phyloP scores from a whole-genome alignment of 2,329 filamentous ascomycete species.

The Diaporthe batatas region DNA sequence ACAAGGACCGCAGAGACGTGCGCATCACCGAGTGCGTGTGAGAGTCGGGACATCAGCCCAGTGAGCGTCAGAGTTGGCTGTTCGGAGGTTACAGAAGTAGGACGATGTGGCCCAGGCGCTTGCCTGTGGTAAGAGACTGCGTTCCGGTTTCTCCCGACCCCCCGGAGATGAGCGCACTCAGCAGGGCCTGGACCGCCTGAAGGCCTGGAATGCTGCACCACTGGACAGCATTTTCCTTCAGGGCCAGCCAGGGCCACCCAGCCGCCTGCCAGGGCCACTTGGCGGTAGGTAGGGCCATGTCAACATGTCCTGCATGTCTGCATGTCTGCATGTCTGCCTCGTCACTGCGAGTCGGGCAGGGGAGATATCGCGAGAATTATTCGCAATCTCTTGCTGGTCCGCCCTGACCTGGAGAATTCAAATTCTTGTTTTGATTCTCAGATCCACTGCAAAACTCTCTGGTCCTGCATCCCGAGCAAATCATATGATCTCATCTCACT shows the following conservation, averaged over 20 bases:
- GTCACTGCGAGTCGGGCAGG: slow-evolving; percentile 5
- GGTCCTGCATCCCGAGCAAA: not conserved
- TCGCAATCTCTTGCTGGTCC: slow-evolving; percentile 19
- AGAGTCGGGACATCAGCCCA: slow-evolving; percentile 26
- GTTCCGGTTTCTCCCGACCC: slow-evolving; percentile 37
- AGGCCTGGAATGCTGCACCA: not conserved
- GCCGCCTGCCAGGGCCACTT: not conserved
- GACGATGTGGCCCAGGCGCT: slow-evolving; percentile 41
- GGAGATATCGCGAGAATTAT: slow-evolving; percentile 31
- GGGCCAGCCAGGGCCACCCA: slow-evolving; percentile 2
- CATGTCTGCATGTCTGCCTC: not conserved
- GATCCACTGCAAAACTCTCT: not conserved
- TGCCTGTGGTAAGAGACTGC: not conserved
- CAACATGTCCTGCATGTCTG: not conserved
- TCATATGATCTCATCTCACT: not conserved
- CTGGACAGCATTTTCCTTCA: slow-evolving; percentile 17
- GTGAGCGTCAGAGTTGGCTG: slow-evolving; percentile 35
- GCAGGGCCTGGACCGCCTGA: slow-evolving; percentile 23
- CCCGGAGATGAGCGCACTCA: slow-evolving; percentile 39
- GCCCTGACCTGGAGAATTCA: not conserved
- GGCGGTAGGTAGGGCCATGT: too few species aligned
- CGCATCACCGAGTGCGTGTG: slow-evolving; percentile 18
- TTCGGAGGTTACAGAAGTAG: slow-evolving; percentile 27
- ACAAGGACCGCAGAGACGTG: not conserved
- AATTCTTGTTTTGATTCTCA: slow-evolving; percentile 5